Evolutionary conservation across 1,139 yeast genomes (phyloP).

Genomic region (Sugiyamaella japonica): DNA sequence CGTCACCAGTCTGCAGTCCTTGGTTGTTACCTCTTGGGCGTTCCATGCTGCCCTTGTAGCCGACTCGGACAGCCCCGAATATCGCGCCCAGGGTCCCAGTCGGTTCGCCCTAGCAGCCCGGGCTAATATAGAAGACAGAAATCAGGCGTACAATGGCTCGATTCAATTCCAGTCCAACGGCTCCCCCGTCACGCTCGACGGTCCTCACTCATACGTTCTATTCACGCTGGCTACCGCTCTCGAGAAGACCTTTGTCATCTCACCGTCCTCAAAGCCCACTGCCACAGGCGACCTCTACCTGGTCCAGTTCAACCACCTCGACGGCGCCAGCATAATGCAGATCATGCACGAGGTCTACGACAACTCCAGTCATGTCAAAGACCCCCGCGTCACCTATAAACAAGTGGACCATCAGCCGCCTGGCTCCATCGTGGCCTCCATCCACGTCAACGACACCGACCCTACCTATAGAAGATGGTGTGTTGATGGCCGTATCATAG

Average conservation of each 20-base stretch:
- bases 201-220: conserved; percentile 66
- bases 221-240: conserved; percentile 61
- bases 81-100: conserved; percentile 61
- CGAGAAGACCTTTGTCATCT: conserved; percentile 69
- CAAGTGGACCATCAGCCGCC: conserved; percentile 22
- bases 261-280: conserved; percentile 63
- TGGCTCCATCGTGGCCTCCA: conserved; percentile 19
- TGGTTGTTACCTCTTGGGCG: conserved; percentile 81
- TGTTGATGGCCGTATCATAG: conserved; percentile 40
- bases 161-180: conserved; percentile 25
- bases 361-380: conserved; percentile 54
- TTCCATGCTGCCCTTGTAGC: conserved; percentile 85
- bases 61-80: conserved; percentile 68
- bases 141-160: conserved; percentile 54
- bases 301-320: conserved; percentile 52
- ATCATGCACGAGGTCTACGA: conserved; percentile 62
- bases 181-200: conserved; percentile 28
- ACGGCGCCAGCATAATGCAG: conserved; percentile 48
- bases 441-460: conserved; percentile 29
- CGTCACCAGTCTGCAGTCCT: conserved; percentile 44
- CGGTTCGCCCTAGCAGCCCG: conserved; percentile 72
- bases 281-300: conserved; percentile 51
- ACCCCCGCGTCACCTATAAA: conserved; percentile 39
- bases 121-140: conserved; percentile 47
- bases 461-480: conserved; percentile 39